Evolutionary conservation across 2,329 filamentous ascomycete species (phyloP).

Genomic region (Pleurostoma richardsiae): DNA sequence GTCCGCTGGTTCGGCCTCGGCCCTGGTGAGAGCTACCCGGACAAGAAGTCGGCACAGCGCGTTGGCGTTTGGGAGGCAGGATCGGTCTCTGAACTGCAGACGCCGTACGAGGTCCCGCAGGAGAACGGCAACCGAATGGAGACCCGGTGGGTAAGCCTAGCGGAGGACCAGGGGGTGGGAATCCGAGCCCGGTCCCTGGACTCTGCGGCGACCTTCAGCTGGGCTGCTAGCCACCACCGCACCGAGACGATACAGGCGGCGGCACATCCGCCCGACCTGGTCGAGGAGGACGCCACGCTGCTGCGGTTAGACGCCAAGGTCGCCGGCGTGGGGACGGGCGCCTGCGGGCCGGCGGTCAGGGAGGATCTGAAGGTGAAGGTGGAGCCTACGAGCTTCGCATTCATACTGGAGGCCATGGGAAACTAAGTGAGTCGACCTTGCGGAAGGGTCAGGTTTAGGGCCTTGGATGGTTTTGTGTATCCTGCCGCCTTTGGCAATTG

Average conservation of each 20-base stretch:
- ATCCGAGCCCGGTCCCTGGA: constrained; percentile 19
- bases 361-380: constrained; percentile 37
- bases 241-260: constrained; percentile 49
- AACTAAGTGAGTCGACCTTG: too few relatives aligned
- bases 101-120: constrained; percentile 62
- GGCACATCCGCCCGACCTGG: constrained; percentile 59
- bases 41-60: constrained; percentile 52
- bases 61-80: constrained; percentile 40
- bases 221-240: constrained; percentile 50
- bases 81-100: constrained; percentile 44
- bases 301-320: constrained; percentile 38
- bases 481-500: too few relatives aligned
- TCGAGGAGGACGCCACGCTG: constrained; percentile 37
- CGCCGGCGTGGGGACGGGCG: constrained; percentile 43
- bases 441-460: too few relatives aligned
- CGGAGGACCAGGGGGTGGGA: constrained; percentile 18
- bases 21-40: constrained; percentile 59
- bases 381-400: constrained; percentile 33
- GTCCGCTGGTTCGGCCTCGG: constrained; percentile 59
- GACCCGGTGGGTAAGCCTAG: constrained; percentile 45
- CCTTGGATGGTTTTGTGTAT: too few relatives aligned
- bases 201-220: constrained; percentile 38
- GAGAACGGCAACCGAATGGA: constrained; percentile 62
- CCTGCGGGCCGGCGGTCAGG: constrained; percentile 42
- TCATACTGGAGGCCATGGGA: constrained; percentile 20